Percentiles rank a stretch among this genome's conserved stretches.
phyloP scores from a whole-genome alignment of 805 yeast genomes.

The Pichia ethanolica region DNA sequence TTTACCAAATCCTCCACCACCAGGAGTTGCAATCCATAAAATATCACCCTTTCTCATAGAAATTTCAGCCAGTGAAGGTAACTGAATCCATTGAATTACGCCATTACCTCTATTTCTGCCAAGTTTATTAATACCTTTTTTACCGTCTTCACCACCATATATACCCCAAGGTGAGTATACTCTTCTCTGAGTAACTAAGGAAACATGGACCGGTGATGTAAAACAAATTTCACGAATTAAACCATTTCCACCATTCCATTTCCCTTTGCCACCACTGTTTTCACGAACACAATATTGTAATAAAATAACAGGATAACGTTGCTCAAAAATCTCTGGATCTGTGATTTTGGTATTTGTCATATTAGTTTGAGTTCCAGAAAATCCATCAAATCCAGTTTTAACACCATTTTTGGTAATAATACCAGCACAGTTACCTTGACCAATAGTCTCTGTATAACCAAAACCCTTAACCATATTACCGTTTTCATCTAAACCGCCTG shows the following conservation, averaged over 20 bases:
- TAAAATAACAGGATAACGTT: slow-evolving; percentile 76
- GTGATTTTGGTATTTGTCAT: slow-evolving; percentile 93
- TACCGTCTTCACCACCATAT: slow-evolving; percentile 73
- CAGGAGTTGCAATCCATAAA: slow-evolving; percentile 56
- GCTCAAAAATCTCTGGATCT: slow-evolving; percentile 83
- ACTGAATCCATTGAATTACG: slow-evolving; percentile 36
- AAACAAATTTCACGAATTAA: slow-evolving; percentile 81
- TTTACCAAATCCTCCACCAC: slow-evolving; percentile 77
- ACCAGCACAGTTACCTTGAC: slow-evolving; percentile 97
- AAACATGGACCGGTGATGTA: slow-evolving; percentile 60
- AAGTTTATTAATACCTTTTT: slow-evolving; percentile 53
- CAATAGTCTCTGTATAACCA: slow-evolving; percentile 91
- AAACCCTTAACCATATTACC: slow-evolving; percentile 55
- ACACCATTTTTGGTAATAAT: slow-evolving; percentile 14
- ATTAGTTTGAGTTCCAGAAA: slow-evolving; percentile 82
- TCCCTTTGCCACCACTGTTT: slow-evolving; percentile 80
- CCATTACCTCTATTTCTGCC: slow-evolving; percentile 29
- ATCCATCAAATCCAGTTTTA: slow-evolving; percentile 43
- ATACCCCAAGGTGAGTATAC: slow-evolving; percentile 81
- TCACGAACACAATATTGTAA: slow-evolving; percentile 62
- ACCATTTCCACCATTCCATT: slow-evolving; percentile 75
- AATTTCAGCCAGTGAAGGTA: slow-evolving; percentile 30
- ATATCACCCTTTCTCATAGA: slow-evolving; percentile 33
- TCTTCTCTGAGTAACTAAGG: slow-evolving; percentile 81
- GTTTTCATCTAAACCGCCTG: slow-evolving; percentile 50